phyloP scores from a whole-genome alignment of 495 filamentous ascomycete species.

The Cercophora newfieldiana region DNA sequence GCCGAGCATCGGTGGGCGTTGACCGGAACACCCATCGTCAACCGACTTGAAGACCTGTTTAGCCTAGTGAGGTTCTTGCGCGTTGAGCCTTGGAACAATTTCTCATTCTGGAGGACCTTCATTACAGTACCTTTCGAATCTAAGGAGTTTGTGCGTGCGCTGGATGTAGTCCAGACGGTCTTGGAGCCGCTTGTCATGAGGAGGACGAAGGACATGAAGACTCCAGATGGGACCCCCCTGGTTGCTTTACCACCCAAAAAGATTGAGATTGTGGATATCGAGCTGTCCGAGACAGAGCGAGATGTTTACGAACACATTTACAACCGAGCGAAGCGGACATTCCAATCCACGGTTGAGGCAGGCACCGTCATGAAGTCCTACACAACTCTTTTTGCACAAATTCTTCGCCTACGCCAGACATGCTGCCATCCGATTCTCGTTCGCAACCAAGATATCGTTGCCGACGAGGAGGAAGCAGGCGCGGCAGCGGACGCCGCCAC shows the following conservation, averaged over 20 bases:
- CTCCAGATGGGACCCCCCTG: constrained; percentile 80
- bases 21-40: constrained; percentile 96
- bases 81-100: constrained; percentile 97
- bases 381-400: constrained; percentile 95
- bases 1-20: constrained; percentile 89
- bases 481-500: constrained; percentile 75
- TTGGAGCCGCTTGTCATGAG: constrained; percentile 93
- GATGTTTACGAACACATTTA: constrained; percentile 92
- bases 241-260: constrained; percentile 81
- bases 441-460: constrained; percentile 77
- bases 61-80: constrained; percentile 86
- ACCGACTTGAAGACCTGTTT: constrained; percentile 95
- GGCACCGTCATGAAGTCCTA: constrained; percentile 93
- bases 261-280: constrained; percentile 79
- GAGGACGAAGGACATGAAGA: constrained; percentile 97
- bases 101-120: constrained; percentile 98
- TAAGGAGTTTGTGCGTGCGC: constrained; percentile 85
- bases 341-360: constrained; percentile 81
- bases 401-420: constrained; percentile 87
- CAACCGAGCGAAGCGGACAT: constrained; percentile 75
- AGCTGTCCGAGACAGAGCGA: constrained; percentile 78
- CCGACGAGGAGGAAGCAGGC: constrained; percentile 84
- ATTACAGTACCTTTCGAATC: constrained; percentile 96
- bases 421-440: constrained; percentile 93
- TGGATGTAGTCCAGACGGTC: constrained; percentile 97